Evolutionary conservation across 1,139 yeast species (phyloP).

Genomic region (Taiozyma onychis): DNA sequence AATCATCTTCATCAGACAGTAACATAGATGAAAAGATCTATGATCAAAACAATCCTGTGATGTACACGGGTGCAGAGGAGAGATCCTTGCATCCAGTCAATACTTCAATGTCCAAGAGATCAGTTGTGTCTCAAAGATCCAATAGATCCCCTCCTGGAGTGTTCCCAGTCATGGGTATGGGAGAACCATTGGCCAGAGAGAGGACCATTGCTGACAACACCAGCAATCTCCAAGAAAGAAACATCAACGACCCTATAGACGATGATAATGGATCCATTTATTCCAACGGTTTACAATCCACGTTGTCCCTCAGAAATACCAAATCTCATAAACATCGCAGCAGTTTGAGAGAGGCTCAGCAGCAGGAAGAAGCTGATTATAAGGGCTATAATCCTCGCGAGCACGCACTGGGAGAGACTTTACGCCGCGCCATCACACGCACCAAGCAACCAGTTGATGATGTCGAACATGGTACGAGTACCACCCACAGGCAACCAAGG

Average conservation of each 20-base stretch:
- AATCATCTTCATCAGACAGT: slow-evolving; percentile 7
- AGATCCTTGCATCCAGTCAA: slow-evolving; percentile 2
- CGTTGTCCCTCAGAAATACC: neutral
- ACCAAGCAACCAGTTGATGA: slow-evolving; percentile 1
- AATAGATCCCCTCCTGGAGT: slow-evolving; percentile 65
- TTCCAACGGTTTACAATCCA: neutral
- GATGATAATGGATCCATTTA: slow-evolving; percentile 4
- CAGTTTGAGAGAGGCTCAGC: slow-evolving; percentile 8
- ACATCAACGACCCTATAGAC: slow-evolving; percentile 3
- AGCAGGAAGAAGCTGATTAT: slow-evolving; percentile 24
- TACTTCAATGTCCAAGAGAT: slow-evolving; percentile 4
- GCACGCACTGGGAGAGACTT: slow-evolving; percentile 28
- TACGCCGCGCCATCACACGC: slow-evolving; percentile 26
- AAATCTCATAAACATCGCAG: neutral
- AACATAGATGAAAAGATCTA: slow-evolving; percentile 7
- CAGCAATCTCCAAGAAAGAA: slow-evolving; percentile 9
- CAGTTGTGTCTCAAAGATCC: slow-evolving; percentile 5
- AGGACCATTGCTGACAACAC: slow-evolving; percentile 43
- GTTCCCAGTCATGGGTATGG: slow-evolving; percentile 77
- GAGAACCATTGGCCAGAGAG: slow-evolving; percentile 51
- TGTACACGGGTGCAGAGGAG: slow-evolving; percentile 13
- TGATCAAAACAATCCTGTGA: slow-evolving; percentile 9
- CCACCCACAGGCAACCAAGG: slow-evolving; percentile 17
- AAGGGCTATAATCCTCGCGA: slow-evolving; percentile 28
- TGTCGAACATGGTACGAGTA: neutral